These are phyloP conservation scores for Viola pubescens DNA, from an alignment of 441 rosid species.

Conservation along the genomic window DNA sequence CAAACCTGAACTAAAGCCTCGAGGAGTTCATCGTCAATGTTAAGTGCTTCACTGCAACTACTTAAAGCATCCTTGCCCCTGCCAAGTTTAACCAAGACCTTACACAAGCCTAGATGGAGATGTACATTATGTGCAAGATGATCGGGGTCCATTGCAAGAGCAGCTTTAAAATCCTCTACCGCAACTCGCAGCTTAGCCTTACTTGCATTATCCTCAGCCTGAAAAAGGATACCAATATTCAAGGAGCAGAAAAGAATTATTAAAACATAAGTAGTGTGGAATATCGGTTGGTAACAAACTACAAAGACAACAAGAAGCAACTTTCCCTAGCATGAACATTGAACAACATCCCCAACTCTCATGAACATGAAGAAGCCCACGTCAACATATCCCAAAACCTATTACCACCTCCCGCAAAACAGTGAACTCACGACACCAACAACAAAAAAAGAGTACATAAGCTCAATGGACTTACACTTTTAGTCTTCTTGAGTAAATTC, in stretches of 20 bases:
- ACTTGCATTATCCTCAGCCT: conserved; percentile 87
- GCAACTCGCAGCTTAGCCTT: conserved; percentile 88
- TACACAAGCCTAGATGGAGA: conserved; percentile 92
- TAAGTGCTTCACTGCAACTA: conserved; percentile 76
- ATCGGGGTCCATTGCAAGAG: conserved; percentile 79
- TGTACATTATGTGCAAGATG: conserved; percentile 81
- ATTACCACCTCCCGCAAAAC: no score
- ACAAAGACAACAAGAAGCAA: not conserved
- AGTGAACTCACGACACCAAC: no score
- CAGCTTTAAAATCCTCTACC: conserved; percentile 77
- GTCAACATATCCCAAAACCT: no score
- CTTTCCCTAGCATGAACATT: not conserved
- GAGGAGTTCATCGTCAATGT: conserved; percentile 64
- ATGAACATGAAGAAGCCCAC: no score
- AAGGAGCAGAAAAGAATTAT: not conserved
- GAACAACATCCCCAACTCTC: no score
- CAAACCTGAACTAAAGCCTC: conserved; percentile 90
- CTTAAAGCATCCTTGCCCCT: conserved; percentile 84
- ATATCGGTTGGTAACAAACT: not conserved
- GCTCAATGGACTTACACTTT: conserved; percentile 50
- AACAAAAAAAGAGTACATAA: not conserved
- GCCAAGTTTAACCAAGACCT: conserved; percentile 83
- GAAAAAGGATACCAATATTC: conserved; percentile 10
- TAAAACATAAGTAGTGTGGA: not conserved
- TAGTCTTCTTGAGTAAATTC: conserved; percentile 87